Base-by-base conservation (phyloP, 2,329 filamentous ascomycete species). In the Amylocarpus encephaloides region DNA sequence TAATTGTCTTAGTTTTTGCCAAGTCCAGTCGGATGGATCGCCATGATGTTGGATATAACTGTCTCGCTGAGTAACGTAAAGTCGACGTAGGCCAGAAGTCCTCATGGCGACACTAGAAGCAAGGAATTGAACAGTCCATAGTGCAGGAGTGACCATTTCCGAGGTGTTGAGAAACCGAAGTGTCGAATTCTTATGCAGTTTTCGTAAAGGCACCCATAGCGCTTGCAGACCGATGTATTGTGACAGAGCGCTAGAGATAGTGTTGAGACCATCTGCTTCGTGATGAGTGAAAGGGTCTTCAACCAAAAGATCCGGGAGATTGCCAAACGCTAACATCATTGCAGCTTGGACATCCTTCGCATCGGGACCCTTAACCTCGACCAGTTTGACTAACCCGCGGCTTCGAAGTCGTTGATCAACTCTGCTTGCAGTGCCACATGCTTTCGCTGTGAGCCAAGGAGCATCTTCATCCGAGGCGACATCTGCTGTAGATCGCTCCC, bases 1-100 rank as follows among this genome's bases (percentile, higher is more conserved):
- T 19, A 89, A 70, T 58, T 82, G 76, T 32, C 81, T 78, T 9
- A 91, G 66, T 41, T 75, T 76, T 58, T 82, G 81, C 87, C 87
- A 92, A 1, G 79, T 82, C 85, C 84, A 90, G 5, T 74, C 73
- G 9, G 70, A 64, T 39, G 76, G 43, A 18, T 43, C 33, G 33
- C 51, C 50, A 6, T 59, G 73, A 53, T 82, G 78, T 62, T 92
- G 87, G 2, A 87, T 69, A 57, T 92, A 92, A 1, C 84, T 83
- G 57, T 86, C 82, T 3, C 83, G 79, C 51, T 88, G 84, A 1
- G 87, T 92, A 51, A 91, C 75, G 67, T 86, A 92, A 11, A 92
- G 75, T 7, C 86, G 77, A 54, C 82, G 81, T 55, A 73, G 78
- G 75, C 43, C 51, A 4, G 9, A 78, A 75, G 29, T 81, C 76